Conservation (phyloP, 1,139 yeast species). For the Suhomyces chickasaworum region DNA sequence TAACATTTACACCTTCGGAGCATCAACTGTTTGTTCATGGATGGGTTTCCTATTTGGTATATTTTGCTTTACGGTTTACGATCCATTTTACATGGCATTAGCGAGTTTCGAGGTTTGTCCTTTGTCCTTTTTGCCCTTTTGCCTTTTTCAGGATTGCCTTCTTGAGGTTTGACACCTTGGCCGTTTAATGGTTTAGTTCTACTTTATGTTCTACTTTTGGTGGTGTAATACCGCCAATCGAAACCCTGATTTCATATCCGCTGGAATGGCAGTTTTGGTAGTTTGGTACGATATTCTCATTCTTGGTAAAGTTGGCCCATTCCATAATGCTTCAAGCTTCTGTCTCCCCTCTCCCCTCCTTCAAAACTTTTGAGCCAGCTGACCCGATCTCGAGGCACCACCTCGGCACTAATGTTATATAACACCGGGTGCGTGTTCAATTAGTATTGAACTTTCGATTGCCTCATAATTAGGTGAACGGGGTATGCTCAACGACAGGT, state of each 20-base stretch:
- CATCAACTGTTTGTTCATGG: not conserved
- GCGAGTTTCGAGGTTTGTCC: no score
- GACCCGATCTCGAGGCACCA: not conserved
- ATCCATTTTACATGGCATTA: no score
- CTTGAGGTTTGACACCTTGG: not conserved
- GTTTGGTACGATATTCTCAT: not conserved
- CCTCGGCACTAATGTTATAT: not conserved
- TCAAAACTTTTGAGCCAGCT: not conserved
- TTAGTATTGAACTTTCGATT: not conserved
- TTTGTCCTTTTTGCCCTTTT: not conserved
- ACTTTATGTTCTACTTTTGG: no score
- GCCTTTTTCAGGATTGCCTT: not conserved
- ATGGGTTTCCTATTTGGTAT: not conserved
- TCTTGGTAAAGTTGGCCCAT: not conserved
- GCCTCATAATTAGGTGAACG: not conserved
- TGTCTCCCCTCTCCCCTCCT: not conserved
- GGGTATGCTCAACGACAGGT: not conserved
- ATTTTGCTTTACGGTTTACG: not conserved
- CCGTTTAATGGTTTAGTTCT: no score
- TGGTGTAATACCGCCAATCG: not conserved
- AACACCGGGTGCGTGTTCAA: constrained; percentile 1
- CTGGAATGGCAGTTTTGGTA: not conserved
- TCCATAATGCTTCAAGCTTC: not conserved
- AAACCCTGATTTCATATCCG: not conserved
- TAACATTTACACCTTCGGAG: not conserved